A percentile compares a stretch with the other conserved stretches of the same genome.
phyloP scores from a whole-genome alignment of 352 stramenopile genomes.

The Globisporangium lucens region DNA sequence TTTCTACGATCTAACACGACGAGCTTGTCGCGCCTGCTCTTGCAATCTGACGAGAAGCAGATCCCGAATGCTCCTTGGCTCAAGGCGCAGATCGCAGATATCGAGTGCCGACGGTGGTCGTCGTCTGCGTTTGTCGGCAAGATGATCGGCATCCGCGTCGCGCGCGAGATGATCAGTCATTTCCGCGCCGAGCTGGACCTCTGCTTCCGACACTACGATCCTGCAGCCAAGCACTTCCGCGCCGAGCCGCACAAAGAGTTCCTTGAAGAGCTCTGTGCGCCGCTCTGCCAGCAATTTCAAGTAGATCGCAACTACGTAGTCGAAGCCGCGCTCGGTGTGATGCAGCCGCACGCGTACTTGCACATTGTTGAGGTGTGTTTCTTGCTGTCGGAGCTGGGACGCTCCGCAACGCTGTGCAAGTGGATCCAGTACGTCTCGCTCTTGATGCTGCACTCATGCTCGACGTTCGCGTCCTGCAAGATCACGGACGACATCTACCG shows the following conservation, averaged over 20 bases:
- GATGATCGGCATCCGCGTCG: constrained; percentile 82
- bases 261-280: constrained; percentile 67
- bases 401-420: constrained; percentile 55
- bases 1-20: constrained; percentile 41
- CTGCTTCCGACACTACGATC: constrained; percentile 34
- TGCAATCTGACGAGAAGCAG: constrained; percentile 28
- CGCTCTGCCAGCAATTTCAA: constrained; percentile 76
- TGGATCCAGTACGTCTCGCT: constrained; percentile 81
- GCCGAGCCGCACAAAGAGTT: constrained; percentile 52
- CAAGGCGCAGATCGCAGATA: constrained; percentile 80
- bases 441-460: constrained; percentile 78
- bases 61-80: constrained; percentile 54
- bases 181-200: constrained; percentile 65
- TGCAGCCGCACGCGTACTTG: constrained; percentile 78
- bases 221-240: constrained; percentile 20
- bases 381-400: constrained; percentile 57
- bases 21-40: constrained; percentile 38
- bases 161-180: constrained; percentile 82
- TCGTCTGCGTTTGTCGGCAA: constrained; percentile 86
- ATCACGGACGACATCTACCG: constrained; percentile 78
- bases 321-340: constrained; percentile 69
- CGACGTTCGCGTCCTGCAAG: constrained; percentile 70
- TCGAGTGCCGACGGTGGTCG: constrained; percentile 81
- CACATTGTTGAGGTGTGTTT: constrained; percentile 85
- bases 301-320: constrained; percentile 78